Conservation (phyloP, 2,329 filamentous ascomycete species). For the Fonsecaea monophora region DNA sequence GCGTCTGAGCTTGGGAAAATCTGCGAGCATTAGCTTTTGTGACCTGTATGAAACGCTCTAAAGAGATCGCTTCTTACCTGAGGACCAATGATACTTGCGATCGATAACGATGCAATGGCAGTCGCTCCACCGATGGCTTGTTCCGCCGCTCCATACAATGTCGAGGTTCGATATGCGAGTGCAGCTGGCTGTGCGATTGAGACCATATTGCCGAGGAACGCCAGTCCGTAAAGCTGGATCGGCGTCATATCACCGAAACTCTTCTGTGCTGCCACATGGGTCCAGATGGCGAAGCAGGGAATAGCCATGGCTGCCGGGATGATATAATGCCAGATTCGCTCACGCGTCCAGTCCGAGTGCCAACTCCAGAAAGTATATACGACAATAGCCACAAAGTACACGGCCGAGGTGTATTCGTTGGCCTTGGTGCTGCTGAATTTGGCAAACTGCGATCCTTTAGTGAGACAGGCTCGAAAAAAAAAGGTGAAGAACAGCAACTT, state of each 20-base stretch:
- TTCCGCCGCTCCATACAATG: conserved; percentile 39
- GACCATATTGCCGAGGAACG: conserved; percentile 38
- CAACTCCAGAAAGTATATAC: conserved; percentile 35
- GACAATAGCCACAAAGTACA: conserved; percentile 37
- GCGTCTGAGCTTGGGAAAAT: conserved; percentile 32
- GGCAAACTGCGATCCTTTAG: conserved; percentile 32
- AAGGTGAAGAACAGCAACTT: neutral
- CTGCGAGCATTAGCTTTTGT: conserved; percentile 10
- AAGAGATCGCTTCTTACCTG: conserved; percentile 20
- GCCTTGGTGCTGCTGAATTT: conserved; percentile 35
- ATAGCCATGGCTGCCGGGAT: conserved; percentile 35
- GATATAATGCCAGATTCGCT: conserved; percentile 42
- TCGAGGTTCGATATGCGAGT: conserved; percentile 31
- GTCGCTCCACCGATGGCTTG: conserved; percentile 40
- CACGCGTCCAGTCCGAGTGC: conserved; percentile 40
- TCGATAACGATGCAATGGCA: conserved; percentile 37
- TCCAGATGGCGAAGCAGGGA: conserved; percentile 41
- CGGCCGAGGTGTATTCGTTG: conserved; percentile 39
- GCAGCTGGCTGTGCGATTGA: conserved; percentile 36
- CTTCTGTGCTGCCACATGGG: conserved; percentile 36
- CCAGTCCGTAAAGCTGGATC: conserved; percentile 37
- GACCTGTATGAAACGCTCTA: neutral
- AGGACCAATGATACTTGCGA: conserved; percentile 39
- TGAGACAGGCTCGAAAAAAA: neutral
- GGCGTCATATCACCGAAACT: conserved; percentile 33